Conservation (phyloP, 2,329 filamentous ascomycete species). For the Neoscytalidium dimidiatum region DNA sequence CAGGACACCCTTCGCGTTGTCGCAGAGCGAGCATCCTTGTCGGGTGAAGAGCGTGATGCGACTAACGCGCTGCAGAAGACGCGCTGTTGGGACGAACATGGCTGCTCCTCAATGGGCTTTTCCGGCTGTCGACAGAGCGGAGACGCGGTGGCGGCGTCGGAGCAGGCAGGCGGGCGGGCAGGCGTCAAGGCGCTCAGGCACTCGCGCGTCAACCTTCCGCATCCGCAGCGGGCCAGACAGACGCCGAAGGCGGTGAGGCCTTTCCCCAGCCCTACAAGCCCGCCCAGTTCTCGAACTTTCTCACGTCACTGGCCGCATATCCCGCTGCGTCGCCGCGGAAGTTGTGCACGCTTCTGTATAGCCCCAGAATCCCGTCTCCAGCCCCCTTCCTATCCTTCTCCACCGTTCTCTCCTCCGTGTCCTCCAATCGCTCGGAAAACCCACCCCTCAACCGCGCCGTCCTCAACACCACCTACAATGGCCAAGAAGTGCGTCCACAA, state of each 20-base stretch:
- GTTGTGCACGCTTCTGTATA: neutral
- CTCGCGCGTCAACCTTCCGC: conserved; percentile 1
- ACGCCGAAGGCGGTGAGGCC: conserved; percentile 7
- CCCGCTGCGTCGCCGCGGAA: neutral
- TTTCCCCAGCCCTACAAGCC: neutral
- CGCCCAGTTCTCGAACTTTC: conserved; percentile 9
- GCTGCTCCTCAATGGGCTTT: neutral
- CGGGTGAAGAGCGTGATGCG: conserved; percentile 77
- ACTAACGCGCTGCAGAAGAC: conserved; percentile 36
- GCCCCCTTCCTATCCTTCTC: neutral
- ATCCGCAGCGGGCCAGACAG: neutral
- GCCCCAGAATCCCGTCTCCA: neutral
- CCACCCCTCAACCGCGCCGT: neutral
- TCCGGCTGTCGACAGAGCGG: neutral
- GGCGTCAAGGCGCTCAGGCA: neutral
- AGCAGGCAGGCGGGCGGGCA: neutral
- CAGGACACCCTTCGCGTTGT: conserved; percentile 67
- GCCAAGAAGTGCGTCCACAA: conserved; percentile 92
- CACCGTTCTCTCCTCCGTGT: neutral
- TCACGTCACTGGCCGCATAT: conserved; percentile 2
- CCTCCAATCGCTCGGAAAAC: neutral
- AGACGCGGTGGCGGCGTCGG: neutral
- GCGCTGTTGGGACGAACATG: conserved; percentile 25
- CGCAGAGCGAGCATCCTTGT: conserved; percentile 70
- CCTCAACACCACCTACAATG: conserved; percentile 48